Evolutionary conservation across 495 filamentous ascomycete genomes (phyloP).

Genomic region (Sphaerosporella brunnea): DNA sequence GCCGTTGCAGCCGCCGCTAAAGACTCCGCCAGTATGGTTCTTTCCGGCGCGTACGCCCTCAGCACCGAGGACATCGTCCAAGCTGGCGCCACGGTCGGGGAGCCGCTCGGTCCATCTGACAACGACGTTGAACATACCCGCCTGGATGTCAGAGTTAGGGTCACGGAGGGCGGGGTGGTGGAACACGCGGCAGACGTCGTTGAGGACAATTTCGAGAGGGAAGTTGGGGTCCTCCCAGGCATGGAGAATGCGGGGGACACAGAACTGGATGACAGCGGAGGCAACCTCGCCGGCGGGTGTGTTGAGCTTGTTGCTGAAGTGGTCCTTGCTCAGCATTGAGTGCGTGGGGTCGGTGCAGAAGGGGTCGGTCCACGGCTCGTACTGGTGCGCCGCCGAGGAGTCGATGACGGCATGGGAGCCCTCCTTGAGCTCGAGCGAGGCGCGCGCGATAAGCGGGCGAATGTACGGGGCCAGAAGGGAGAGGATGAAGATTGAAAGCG

Average conservation of each 20-base stretch:
- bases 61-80: slow-evolving; percentile 54
- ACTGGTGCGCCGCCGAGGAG: slow-evolving; percentile 67
- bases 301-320: slow-evolving; percentile 87
- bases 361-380: slow-evolving; percentile 76
- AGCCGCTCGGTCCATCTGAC: slow-evolving; percentile 53
- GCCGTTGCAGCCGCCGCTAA: slow-evolving; percentile 16
- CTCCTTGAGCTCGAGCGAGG: slow-evolving; percentile 60
- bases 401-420: slow-evolving; percentile 67
- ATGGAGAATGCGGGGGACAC: slow-evolving; percentile 68
- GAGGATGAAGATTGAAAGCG: slow-evolving; percentile 73
- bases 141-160: slow-evolving; percentile 54
- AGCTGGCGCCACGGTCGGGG: slow-evolving; percentile 40
- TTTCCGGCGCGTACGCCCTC: slow-evolving; percentile 62
- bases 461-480: slow-evolving; percentile 80
- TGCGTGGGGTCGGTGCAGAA: slow-evolving; percentile 82
- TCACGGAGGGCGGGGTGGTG: slow-evolving; percentile 74
- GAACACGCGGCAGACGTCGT: slow-evolving; percentile 61
- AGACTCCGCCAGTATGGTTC: slow-evolving; percentile 43
- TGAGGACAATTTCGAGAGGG: slow-evolving; percentile 56
- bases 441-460: slow-evolving; percentile 74
- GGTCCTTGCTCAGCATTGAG: slow-evolving; percentile 87
- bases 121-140: slow-evolving; percentile 71
- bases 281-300: slow-evolving; percentile 71
- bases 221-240: slow-evolving; percentile 78
- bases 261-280: slow-evolving; percentile 59